These are phyloP conservation scores for Plenodomus lindquistii DNA, from an alignment of 2,329 filamentous ascomycete genomes.

Conservation along the genomic window DNA sequence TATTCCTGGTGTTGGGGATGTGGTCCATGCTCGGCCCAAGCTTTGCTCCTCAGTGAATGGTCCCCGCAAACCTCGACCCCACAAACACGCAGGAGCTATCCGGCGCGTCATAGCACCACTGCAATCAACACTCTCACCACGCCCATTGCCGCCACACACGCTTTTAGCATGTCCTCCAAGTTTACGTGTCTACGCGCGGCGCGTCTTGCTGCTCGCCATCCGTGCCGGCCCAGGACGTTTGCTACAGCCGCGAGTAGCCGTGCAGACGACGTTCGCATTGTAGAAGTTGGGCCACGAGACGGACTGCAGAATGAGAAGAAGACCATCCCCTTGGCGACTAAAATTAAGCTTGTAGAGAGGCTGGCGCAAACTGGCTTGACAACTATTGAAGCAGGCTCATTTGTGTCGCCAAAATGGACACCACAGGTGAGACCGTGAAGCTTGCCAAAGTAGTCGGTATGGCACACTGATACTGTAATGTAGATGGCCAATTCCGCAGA, in stretches of 20 bases:
- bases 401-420: conserved; percentile 83
- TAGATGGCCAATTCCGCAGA: conserved; percentile 80
- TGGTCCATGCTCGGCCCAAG: conserved; percentile 13
- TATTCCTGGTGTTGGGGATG: not conserved
- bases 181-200: conserved; percentile 36
- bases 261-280: conserved; percentile 60
- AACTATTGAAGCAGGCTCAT: conserved; percentile 79
- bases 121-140: not conserved
- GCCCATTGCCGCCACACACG: not conserved
- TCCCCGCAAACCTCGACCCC: conserved; percentile 20
- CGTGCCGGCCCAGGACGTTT: conserved; percentile 32
- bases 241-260: conserved; percentile 39
- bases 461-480: not conserved
- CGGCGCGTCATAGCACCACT: conserved; percentile 11
- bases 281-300: conserved; percentile 84
- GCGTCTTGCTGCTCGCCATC: conserved; percentile 42
- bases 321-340: conserved; percentile 70
- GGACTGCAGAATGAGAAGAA: conserved; percentile 85
- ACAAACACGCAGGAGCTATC: conserved; percentile 10
- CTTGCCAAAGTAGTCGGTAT: not conserved
- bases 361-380: conserved; percentile 69
- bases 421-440: conserved; percentile 65
- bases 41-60: conserved; percentile 8
- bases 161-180: conserved; percentile 33
- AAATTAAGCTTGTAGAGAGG: conserved; percentile 74